Evolutionary conservation across 78 protist species (phyloP), one percentile per base, ranked within the genome.

Genomic region (Trichosphaerium sp.): DNA sequence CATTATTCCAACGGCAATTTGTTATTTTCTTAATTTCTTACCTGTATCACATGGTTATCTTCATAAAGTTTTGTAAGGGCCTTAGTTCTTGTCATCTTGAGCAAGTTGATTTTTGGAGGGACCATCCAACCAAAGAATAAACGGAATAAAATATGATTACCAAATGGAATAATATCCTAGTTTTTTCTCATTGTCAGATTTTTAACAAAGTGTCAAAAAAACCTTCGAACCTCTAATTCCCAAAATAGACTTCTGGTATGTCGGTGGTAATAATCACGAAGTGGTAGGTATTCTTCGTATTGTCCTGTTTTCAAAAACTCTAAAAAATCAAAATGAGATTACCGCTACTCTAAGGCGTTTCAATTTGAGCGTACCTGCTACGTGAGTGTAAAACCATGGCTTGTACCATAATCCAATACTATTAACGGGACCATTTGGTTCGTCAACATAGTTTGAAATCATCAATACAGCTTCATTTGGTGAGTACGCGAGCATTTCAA

Each of bases 321-420:
- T n/a, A n/a, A n/a, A n/a, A n/a, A n/a, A n/a, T n/a, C n/a, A n/a
- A n/a, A n/a, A n/a, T n/a, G n/a, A n/a, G n/a, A n/a, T n/a, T n/a
- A n/a, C n/a, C n/a, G n/a, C n/a, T n/a, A n/a, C n/a, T n/a, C n/a
- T n/a, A n/a, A n/a, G n/a, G n/a, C n/a, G n/a, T n/a, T n/a, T n/a
- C n/a, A n/a, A n/a, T n/a, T n/a, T n/a, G n/a, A n/a, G n/a, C n/a
- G n/a, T n/a, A n/a, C n/a, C n/a, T n/a, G n/a, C n/a, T n/a, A 65
- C 73, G 54, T 75, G 81, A 44, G 52, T 75, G 81, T 26, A 75
- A 57, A 75, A 75, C 81, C 81, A 75, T 11, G 77, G 81, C 66
- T 75, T 75, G 64, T 75, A 67, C 39, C 49, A 75, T 8, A 8
- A 4, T 7, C 81, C 81, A 15, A 69, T 60, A 48, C 5, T 5